Evolutionary conservation across 225 moss, liverwort and hornwort genomes (phyloP), one percentile per base, ranked within the genome.

Genomic region (Polytrichum commune): DNA sequence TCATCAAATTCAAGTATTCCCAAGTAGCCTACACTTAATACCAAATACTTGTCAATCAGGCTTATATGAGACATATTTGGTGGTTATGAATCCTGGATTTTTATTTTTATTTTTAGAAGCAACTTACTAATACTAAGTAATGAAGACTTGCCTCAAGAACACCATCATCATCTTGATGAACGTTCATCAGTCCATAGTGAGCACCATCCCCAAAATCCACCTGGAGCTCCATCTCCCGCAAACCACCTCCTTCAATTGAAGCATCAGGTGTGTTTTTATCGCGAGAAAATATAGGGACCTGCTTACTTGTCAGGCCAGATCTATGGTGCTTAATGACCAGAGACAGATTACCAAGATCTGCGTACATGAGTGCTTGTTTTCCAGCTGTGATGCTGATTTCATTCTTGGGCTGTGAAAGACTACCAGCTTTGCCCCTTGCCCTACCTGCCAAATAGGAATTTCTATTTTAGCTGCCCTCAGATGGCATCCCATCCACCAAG

Each of bases 181-280:
- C 81, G 54, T 78, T 86, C 73, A 88, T 83, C 62, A 84, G 80
- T 66, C 91, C 97, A 82, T 66, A 86, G 77, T 98, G 97, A 53
- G 88, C 78, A 70, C 91, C 92, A 72, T 98, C 92, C 69, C 88
- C 84, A 64, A 98, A 98, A 76, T 98, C 90, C 54, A 90, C 83
- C 77, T 88, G 85, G 56, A 89, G 73, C 63, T 94, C 94, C 67
- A 84, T 70, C 73, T 90, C 88, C 72, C 77, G 88, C 78, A 86
- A 78, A 46, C 71, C 75, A 69, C 84, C 84, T 68, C 69, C 84
- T 68, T 90, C 92, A 24, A 83, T 67, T 68, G 81, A 71, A 73
- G 76, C 79, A 70, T 88, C 86, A 64, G 79, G 71, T 65, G 81
- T 73, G 61, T 84, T 88, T 35, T 83, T 88, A 68, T 83, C 91